phyloP scores from a whole-genome alignment of 2,329 filamentous ascomycete species.

The Scedosporium boydii region DNA sequence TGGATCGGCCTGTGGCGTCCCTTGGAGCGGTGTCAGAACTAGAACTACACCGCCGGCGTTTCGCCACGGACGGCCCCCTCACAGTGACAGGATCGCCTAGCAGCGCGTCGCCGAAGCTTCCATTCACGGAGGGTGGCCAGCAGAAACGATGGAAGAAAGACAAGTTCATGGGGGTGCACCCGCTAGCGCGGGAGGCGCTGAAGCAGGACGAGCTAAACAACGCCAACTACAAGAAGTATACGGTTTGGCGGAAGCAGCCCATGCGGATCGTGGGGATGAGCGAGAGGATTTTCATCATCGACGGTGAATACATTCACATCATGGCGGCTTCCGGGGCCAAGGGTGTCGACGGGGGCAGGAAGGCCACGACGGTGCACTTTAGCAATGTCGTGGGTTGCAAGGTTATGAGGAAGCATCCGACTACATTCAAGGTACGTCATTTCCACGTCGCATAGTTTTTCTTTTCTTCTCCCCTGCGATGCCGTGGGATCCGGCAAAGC shows the following conservation, averaged over 20 bases:
- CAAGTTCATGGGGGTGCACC: slow-evolving; percentile 49
- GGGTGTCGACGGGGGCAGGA: slow-evolving; percentile 53
- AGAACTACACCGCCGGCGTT: slow-evolving; percentile 65
- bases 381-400: slow-evolving; percentile 76
- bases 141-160: slow-evolving; percentile 42
- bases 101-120: slow-evolving; percentile 58
- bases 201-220: slow-evolving; percentile 49
- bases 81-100: slow-evolving; percentile 61
- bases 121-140: slow-evolving; percentile 33
- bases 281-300: slow-evolving; percentile 67
- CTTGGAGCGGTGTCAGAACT: slow-evolving; percentile 67
- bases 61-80: slow-evolving; percentile 63
- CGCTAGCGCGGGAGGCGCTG: slow-evolving; percentile 54
- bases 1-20: slow-evolving; percentile 70
- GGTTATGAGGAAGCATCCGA: slow-evolving; percentile 68
- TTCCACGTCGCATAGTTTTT: neutral
- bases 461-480: neutral
- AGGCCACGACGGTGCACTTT: slow-evolving; percentile 75
- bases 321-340: slow-evolving; percentile 63
- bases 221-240: slow-evolving; percentile 64
- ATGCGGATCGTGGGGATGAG: slow-evolving; percentile 72
- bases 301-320: slow-evolving; percentile 81
- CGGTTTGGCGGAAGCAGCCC: slow-evolving; percentile 72
- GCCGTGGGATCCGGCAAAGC: neutral
- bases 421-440: slow-evolving; percentile 60